Base-by-base conservation (phyloP, 768 basidiomycete genomes). In the Boletus rubroflammeus region DNA sequence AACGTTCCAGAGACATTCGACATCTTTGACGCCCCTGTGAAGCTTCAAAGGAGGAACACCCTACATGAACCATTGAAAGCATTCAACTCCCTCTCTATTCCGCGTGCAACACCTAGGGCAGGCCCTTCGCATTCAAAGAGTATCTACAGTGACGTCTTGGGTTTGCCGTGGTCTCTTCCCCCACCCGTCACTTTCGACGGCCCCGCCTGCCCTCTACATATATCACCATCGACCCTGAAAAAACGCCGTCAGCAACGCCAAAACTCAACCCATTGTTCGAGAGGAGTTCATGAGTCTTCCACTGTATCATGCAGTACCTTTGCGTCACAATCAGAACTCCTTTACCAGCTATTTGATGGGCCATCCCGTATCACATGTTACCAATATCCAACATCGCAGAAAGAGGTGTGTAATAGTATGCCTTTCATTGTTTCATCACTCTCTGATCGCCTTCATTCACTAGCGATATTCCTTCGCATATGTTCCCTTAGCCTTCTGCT, bases 1-100 rank as follows among this genome's bases (percentile, higher is more conserved):
- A 61, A 58, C 15, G 51, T 67, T 19, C 66, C 67, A 11, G 70
- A 68, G 40, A 77, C 79, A 45, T 74, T 77, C 56, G 80, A 81
- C 62, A 79, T 82, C 54, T 80, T 80, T 60, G 80, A 82, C 54
- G 79, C 73, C 23, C 77, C 79, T 1, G 65, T 67, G 32, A 67
- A 66, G 29, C 72, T 78, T 21, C 69, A 73, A 19, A 75, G 74
- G 55, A 73, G 69, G 29, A 67, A 61, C 54, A 55, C 61, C 50
- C 53, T 69, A 61, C 45, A 69, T 48, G 41, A 62, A 50, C 36
- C 60, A 44, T 53, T 61, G 8, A 36, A 57, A 8, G 29, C 56
- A 34, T 31, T 53, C 21, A 48, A 50, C 38, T 14, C 36, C 35
- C 31, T 47, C 45, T 47, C 55, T 28, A 44, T 41, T 13, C 25